phyloP scores from a whole-genome alignment of 768 basidiomycete species.

The Suillus alpinus region DNA sequence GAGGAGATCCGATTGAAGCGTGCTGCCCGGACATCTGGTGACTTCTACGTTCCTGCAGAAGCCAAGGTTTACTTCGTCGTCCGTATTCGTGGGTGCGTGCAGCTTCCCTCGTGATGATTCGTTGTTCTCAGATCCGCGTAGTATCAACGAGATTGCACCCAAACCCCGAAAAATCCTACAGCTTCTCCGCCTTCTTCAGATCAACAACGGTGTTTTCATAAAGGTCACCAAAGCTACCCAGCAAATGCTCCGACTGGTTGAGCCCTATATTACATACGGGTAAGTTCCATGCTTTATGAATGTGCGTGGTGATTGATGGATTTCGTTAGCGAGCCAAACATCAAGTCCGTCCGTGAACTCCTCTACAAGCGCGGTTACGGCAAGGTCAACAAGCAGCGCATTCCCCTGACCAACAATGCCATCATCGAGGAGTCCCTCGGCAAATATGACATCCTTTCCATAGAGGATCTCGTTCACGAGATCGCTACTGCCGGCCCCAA shows the following conservation, averaged over 20 bases:
- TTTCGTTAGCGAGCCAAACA: slow-evolving; percentile 78
- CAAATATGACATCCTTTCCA: slow-evolving; percentile 92
- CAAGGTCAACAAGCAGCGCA: slow-evolving; percentile 96
- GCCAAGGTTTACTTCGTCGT: slow-evolving; percentile 98
- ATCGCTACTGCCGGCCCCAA: slow-evolving; percentile 93
- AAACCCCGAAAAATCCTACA: slow-evolving; percentile 99
- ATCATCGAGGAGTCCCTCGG: slow-evolving; percentile 90
- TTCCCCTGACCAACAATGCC: slow-evolving; percentile 90
- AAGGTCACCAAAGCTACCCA: slow-evolving; percentile 95
- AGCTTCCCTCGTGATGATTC: slow-evolving; percentile 8
- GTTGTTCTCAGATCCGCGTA: slow-evolving; percentile 26
- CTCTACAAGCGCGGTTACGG: slow-evolving; percentile 99
- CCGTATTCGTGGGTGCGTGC: slow-evolving; percentile 89
- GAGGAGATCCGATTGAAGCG: slow-evolving; percentile 97
- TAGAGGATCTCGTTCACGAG: slow-evolving; percentile 98
- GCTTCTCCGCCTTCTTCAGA: slow-evolving; percentile 96
- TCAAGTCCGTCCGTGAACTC: slow-evolving; percentile 94
- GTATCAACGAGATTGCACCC: slow-evolving; percentile 99
- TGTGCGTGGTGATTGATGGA: slow-evolving; percentile 5
- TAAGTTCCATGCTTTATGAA: slow-evolving; percentile 34
- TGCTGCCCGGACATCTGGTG: slow-evolving; percentile 84
- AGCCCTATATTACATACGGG: slow-evolving; percentile 98
- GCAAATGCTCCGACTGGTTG: slow-evolving; percentile 97
- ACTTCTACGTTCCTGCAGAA: slow-evolving; percentile 97
- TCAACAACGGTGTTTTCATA: slow-evolving; percentile 99